Conservation (phyloP, 345 rosid species). For the Salix arbutifolia region DNA sequence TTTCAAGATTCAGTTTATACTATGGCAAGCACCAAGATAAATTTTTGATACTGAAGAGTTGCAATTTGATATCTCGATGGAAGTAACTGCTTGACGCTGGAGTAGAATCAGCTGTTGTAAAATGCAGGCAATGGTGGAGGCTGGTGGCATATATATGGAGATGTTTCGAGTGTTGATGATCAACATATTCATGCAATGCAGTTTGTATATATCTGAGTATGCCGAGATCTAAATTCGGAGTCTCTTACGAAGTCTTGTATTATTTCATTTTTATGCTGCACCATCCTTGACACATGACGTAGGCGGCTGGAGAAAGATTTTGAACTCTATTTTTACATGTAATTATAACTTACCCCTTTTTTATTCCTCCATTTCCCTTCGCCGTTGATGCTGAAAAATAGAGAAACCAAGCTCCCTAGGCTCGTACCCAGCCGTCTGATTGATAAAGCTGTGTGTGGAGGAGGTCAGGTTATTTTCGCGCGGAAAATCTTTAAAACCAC, state of each 20-base stretch:
- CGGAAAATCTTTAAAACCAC: not conserved
- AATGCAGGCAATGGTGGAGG: not conserved
- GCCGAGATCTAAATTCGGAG: not conserved
- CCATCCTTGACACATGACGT: not conserved
- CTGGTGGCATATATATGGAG: not conserved
- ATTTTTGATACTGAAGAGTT: not conserved
- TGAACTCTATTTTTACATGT: slow-evolving; percentile 6
- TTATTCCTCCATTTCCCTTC: not conserved
- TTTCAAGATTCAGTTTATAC: not conserved
- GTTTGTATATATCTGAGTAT: slow-evolving; percentile 5
- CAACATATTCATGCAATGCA: not conserved
- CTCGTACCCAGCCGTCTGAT: not conserved
- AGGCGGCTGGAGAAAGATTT: slow-evolving; percentile 10
- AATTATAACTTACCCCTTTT: not conserved
- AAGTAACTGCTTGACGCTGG: not conserved
- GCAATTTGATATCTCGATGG: not conserved
- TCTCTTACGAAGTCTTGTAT: slow-evolving; percentile 6
- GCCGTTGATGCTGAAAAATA: not conserved
- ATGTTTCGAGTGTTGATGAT: not conserved
- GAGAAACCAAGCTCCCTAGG: not conserved
- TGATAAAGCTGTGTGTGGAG: not conserved
- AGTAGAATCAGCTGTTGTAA: slow-evolving; percentile 1
- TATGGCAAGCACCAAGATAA: not conserved
- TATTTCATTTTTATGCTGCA: slow-evolving; percentile 14
- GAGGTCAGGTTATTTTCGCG: not conserved